These are phyloP conservation scores for Aureobasidium sp. DNA, from an alignment of 2,329 filamentous ascomycete genomes.

Conservation along the genomic window DNA sequence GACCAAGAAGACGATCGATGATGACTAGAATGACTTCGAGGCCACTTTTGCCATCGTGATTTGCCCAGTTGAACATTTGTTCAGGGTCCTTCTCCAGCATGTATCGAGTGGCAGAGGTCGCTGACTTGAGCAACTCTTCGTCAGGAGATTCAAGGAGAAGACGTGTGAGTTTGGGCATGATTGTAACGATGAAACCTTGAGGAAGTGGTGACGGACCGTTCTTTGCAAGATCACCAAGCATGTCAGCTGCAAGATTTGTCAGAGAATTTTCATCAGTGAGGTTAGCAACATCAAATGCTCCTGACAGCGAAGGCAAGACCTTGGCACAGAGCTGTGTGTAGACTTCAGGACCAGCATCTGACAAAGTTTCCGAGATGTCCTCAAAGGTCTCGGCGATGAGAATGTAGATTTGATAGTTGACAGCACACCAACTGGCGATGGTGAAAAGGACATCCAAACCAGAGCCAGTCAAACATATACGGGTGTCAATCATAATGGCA, in stretches of 20 bases:
- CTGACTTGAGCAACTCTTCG: constrained; percentile 78
- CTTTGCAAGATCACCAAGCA: constrained; percentile 73
- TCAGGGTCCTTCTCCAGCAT: constrained; percentile 84
- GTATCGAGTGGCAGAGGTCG: constrained; percentile 78
- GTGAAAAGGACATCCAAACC: constrained; percentile 81
- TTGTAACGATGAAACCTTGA: constrained; percentile 72
- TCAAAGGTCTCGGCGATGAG: constrained; percentile 88
- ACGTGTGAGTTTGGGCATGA: constrained; percentile 78
- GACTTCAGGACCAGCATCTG: constrained; percentile 55
- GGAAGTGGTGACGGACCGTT: constrained; percentile 81
- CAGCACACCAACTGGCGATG: constrained; percentile 78
- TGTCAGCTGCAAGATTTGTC: constrained; percentile 77
- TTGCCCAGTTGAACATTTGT: constrained; percentile 81
- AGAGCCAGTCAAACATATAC: constrained; percentile 64
- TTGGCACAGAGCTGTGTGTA: constrained; percentile 77
- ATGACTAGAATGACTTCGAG: constrained; percentile 85
- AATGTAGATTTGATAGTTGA: constrained; percentile 85
- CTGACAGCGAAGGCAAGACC: constrained; percentile 78
- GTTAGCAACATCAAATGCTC: constrained; percentile 80
- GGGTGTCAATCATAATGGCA: constrained; percentile 71
- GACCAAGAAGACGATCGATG: constrained; percentile 81
- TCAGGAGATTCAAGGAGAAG: constrained; percentile 79
- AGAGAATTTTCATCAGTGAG: constrained; percentile 79
- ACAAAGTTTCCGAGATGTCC: constrained; percentile 66
- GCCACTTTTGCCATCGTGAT: constrained; percentile 70